Conservation (phyloP, 2,329 filamentous ascomycete genomes). For the Neofusicoccum kwambonambiense region DNA sequence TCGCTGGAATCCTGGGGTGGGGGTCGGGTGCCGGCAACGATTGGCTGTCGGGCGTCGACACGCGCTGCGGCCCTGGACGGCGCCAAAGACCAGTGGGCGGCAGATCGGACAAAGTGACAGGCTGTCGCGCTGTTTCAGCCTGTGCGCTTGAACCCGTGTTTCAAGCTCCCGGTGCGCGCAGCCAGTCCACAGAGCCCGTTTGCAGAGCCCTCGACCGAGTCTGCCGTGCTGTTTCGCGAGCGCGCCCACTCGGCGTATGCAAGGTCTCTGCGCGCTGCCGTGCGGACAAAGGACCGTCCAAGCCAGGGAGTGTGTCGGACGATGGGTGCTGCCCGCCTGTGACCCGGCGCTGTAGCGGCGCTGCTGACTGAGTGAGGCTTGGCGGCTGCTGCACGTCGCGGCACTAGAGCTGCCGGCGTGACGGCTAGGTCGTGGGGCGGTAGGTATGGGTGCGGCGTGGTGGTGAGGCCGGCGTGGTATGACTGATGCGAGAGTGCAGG, state of each 20-base stretch:
- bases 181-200: constrained; percentile 3
- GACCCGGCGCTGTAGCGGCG: neutral
- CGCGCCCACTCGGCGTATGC: constrained; percentile 8
- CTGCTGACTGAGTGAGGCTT: neutral
- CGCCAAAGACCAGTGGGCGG: constrained; percentile 7
- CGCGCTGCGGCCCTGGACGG: constrained; percentile 10
- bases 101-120: constrained; percentile 15
- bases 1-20: constrained; percentile 1
- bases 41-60: constrained; percentile 1
- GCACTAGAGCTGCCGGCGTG: neutral
- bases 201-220: constrained; percentile 6
- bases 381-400: neutral
- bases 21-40: neutral
- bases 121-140: constrained; percentile 14
- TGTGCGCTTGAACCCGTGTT: constrained; percentile 9
- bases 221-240: constrained; percentile 15
- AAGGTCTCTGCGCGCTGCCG: constrained; percentile 11
- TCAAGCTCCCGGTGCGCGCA: constrained; percentile 3
- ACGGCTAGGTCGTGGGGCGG: neutral
- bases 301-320: constrained; percentile 15
- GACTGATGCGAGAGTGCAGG: neutral
- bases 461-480: neutral
- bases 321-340: constrained; percentile 2
- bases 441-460: neutral
- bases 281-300: constrained; percentile 8